phyloP scores from a whole-genome alignment of 768 basidiomycete species.

The Agaricus subrufescens region DNA sequence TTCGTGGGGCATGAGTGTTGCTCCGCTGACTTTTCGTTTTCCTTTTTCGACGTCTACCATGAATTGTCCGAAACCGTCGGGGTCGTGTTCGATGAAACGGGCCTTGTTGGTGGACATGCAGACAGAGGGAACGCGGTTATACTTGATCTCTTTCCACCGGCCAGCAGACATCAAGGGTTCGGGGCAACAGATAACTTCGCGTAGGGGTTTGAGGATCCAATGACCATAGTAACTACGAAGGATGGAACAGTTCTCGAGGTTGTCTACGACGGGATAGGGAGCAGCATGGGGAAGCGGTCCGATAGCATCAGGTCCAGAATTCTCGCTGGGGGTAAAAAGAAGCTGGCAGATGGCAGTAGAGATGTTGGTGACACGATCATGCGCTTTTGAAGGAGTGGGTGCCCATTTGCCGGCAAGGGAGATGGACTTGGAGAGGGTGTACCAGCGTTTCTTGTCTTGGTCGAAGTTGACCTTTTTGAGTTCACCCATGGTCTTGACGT shows the following conservation, averaged over 20 bases:
- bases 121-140: constrained; percentile 53
- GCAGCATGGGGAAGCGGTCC: constrained; percentile 5
- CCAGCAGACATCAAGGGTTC: constrained; percentile 62
- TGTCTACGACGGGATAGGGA: constrained; percentile 12
- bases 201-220: constrained; percentile 55
- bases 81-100: constrained; percentile 55
- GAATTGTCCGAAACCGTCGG: constrained; percentile 52
- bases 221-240: constrained; percentile 57
- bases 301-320: constrained; percentile 27
- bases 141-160: constrained; percentile 53
- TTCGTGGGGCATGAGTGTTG: constrained; percentile 63
- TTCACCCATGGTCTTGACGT: constrained; percentile 36
- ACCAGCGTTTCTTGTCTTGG: constrained; percentile 17
- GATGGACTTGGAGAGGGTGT: constrained; percentile 34
- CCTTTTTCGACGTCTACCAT: constrained; percentile 53
- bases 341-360: constrained; percentile 56
- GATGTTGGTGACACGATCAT: constrained; percentile 63
- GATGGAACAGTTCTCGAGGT: constrained; percentile 27
- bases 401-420: constrained; percentile 71
- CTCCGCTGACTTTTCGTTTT: constrained; percentile 54
- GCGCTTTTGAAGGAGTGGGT: constrained; percentile 51
- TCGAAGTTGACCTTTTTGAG: constrained; percentile 28
- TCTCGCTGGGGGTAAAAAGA: constrained; percentile 31
- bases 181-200: constrained; percentile 38
- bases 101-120: constrained; percentile 58